These are phyloP conservation scores for Aspergillus diversus DNA, from an alignment of 495 filamentous ascomycete species.

Conservation along the genomic window DNA sequence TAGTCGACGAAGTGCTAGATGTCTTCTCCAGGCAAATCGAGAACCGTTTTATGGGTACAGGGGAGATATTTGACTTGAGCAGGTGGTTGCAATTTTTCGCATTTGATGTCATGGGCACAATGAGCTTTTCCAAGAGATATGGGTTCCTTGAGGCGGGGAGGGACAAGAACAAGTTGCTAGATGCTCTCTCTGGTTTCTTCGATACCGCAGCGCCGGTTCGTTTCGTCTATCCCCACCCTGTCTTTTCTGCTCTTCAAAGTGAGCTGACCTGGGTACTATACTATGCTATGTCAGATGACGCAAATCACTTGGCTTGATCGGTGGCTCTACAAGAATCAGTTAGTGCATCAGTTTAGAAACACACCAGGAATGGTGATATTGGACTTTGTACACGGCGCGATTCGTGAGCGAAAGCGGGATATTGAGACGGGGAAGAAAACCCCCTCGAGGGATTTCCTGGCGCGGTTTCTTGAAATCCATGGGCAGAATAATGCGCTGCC, in stretches of 20 bases:
- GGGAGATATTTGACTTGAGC: constrained; percentile 35
- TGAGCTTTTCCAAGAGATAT: constrained; percentile 43
- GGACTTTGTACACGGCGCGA: no score
- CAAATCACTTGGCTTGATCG: no score
- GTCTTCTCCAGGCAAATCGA: constrained; percentile 31
- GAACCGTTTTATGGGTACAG: constrained; percentile 24
- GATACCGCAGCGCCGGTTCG: constrained; percentile 30
- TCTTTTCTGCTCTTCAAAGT: neutral
- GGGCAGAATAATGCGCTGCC: no score
- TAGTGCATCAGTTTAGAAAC: no score
- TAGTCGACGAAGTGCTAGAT: constrained; percentile 32
- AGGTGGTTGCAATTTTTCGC: constrained; percentile 53
- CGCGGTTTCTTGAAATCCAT: no score
- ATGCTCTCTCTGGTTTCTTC: constrained; percentile 25
- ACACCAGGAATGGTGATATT: no score
- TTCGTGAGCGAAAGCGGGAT: no score
- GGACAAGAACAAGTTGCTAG: constrained; percentile 40
- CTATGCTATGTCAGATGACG: no score
- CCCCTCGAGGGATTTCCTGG: no score
- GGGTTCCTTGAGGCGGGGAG: constrained; percentile 46
- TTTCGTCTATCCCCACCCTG: neutral
- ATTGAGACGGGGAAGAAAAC: no score
- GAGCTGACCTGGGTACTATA: no score
- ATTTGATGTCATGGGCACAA: constrained; percentile 47
- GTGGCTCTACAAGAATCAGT: no score